Conservation (phyloP, 106 monocot species). For the Triglochin maritima region DNA sequence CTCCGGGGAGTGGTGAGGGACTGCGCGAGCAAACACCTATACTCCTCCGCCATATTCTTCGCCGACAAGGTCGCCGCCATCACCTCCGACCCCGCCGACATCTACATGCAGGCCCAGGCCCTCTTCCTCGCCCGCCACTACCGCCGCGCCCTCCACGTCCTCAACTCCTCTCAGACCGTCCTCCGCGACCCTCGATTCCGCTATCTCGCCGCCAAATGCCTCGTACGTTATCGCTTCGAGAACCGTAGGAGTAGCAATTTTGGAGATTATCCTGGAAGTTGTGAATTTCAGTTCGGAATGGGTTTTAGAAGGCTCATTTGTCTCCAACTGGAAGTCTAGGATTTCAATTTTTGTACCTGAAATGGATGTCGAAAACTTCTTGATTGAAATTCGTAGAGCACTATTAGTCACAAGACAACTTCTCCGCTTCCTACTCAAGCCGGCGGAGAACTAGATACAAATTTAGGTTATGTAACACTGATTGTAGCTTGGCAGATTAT, state of each 20-base stretch:
- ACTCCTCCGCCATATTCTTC: conserved; percentile 95
- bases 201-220: conserved; percentile 97
- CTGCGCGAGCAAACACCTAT: conserved; percentile 90
- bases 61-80: conserved; percentile 86
- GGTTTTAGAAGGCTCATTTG: too few species aligned
- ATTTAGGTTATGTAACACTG: too few species aligned
- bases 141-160: conserved; percentile 89
- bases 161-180: conserved; percentile 64
- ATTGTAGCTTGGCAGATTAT: too few species aligned
- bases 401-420: too few species aligned
- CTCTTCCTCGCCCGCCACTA: conserved; percentile 83
- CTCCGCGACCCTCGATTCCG: conserved; percentile 86
- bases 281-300: too few species aligned
- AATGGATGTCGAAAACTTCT: too few species aligned
- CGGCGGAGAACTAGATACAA: too few species aligned
- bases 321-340: too few species aligned
- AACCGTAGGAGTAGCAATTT: not conserved
- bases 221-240: conserved; percentile 22
- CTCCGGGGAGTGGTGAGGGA: conserved; percentile 83
- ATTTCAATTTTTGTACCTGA: too few species aligned
- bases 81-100: conserved; percentile 78
- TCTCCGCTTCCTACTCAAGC: too few species aligned
- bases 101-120: conserved; percentile 99
- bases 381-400: too few species aligned
- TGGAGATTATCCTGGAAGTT: too few species aligned